Base-by-base conservation (phyloP, 73 alveolate species). In the Stentor coeruleus region DNA sequence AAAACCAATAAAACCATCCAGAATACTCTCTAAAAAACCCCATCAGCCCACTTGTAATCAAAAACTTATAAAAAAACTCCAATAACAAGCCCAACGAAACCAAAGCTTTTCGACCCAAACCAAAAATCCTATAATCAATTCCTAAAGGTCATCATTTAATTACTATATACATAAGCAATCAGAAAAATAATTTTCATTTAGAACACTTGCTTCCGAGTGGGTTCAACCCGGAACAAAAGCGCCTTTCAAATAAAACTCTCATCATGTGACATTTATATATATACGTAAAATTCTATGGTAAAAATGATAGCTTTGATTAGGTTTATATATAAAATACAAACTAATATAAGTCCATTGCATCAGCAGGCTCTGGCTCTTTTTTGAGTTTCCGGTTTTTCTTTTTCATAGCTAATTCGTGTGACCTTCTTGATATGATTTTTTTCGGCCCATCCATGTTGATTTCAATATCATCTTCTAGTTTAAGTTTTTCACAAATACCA, bases 361-460 rank as follows among this genome's bases (percentile, higher is more conserved):
- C 73, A 57, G 73, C 73, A 0, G 73, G 73, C 2, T 20, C 1
- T 57, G 73, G 73, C 73, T 57, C 73, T 57, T 57, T 57, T 57
- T 57, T 57, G 35, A n/a, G 28, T 57, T 57, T 57, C 28, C 73
- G 15, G 73, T 20, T 57, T 31, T 57, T 57, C 28, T 57, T 57
- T 31, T 57, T 57, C 73, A 57, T 57, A 0, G 73, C 28, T 57
- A 57, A n/a, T 2, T 57, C 73, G 28, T 57, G 73, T n/a, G 73
- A 57, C 28, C 73, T n/a, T 2, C 73, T 57, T 57, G 73, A 57
- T 57, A 57, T 57, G 73, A 57, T 57, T 57, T 57, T 57, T 31
- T 57, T 57, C 28, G 73, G 73, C 73, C 73, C 73, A 31, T 57
- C 73, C 73, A 57, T 57, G 73, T 57, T 57, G 15, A 57, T 57